These are phyloP conservation scores for Bryopsis sp. DNA, from an alignment of 139 green algal genomes.

Conservation along the genomic window DNA sequence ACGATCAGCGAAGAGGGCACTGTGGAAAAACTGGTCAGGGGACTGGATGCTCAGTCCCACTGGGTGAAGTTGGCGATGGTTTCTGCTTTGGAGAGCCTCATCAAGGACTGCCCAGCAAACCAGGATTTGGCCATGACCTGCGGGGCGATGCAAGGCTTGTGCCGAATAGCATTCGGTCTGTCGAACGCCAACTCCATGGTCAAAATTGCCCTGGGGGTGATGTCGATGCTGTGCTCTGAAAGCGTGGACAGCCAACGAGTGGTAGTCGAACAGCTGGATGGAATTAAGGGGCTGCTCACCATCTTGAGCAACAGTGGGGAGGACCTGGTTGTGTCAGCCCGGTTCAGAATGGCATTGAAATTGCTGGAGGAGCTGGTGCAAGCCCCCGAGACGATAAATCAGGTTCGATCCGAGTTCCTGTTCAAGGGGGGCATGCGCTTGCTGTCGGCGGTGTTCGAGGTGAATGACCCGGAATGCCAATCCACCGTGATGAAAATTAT, in stretches of 20 bases:
- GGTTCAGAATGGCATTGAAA: neutral
- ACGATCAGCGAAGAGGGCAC: neutral
- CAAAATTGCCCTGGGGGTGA: too few relatives aligned
- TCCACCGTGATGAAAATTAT: neutral
- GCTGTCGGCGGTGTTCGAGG: neutral
- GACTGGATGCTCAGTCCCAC: too few relatives aligned
- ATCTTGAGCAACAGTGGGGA: neutral
- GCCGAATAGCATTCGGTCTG: too few relatives aligned
- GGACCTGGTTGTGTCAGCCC: too few relatives aligned
- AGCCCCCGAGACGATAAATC: neutral
- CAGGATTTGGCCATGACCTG: too few relatives aligned
- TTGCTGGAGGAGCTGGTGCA: neutral
- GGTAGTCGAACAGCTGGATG: neutral
- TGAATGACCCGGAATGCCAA: neutral
- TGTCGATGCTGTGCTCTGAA: neutral
- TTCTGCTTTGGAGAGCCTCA: too few relatives aligned
- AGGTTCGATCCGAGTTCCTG: neutral
- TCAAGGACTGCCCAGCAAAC: too few relatives aligned
- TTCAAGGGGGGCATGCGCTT: neutral
- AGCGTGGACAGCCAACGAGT: neutral
- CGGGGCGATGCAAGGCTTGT: too few relatives aligned
- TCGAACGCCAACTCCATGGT: neutral
- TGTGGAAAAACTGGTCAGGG: neutral
- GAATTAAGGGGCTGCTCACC: neutral
- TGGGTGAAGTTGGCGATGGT: too few relatives aligned